Evolutionary conservation across 2,329 filamentous ascomycete genomes (phyloP).

Genomic region (Trichoderma sp.): DNA sequence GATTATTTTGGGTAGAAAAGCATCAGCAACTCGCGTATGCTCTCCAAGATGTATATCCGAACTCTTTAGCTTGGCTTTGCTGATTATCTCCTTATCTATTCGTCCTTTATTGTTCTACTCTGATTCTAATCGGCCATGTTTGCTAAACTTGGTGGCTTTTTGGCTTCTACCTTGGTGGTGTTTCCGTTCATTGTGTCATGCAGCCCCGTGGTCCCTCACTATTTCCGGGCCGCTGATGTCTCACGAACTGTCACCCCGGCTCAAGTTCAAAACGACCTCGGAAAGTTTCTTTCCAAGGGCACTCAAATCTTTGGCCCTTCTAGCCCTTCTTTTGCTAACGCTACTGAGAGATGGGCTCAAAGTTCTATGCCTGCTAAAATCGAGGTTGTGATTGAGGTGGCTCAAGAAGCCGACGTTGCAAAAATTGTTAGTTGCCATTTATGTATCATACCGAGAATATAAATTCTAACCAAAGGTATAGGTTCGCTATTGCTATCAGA

Average conservation of each 20-base stretch:
- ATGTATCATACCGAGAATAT: no score
- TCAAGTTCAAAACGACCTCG: background rate
- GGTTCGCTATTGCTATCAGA: constrained; percentile 6
- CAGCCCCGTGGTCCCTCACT: background rate
- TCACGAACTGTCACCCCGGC: background rate
- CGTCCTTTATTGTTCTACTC: background rate
- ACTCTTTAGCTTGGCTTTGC: background rate
- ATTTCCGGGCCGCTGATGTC: background rate
- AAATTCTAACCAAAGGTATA: background rate
- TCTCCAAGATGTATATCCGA: background rate
- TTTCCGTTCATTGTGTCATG: background rate
- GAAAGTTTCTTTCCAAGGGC: background rate
- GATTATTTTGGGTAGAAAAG: background rate
- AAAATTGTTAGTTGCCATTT: background rate
- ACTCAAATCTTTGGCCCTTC: constrained; percentile 1
- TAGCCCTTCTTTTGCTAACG: background rate
- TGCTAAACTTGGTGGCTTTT: background rate
- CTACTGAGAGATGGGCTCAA: constrained; percentile 5
- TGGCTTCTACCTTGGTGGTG: background rate
- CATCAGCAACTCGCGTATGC: background rate
- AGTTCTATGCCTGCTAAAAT: constrained; percentile 1
- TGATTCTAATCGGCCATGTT: background rate
- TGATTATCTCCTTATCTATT: background rate
- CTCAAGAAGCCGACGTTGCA: background rate
- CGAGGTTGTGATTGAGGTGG: constrained; percentile 2